Conservation (phyloP, 345 rosid genomes). For the Psidium guajava region DNA sequence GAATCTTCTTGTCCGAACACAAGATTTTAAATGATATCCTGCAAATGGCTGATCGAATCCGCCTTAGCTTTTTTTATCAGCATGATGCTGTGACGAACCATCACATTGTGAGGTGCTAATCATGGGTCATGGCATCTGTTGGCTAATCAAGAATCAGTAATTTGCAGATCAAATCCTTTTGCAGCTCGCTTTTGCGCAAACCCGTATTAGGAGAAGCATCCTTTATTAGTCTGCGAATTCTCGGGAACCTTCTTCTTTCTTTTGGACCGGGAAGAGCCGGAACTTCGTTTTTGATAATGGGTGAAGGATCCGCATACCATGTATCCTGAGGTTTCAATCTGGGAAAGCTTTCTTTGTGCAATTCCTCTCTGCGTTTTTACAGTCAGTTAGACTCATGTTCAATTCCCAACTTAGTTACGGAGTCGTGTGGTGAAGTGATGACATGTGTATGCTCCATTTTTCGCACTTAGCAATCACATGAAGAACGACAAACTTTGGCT, state of each 20-base stretch:
- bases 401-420: background rate
- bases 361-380: background rate
- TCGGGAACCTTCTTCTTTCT: background rate
- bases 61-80: background rate
- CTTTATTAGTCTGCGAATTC: background rate
- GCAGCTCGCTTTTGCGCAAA: background rate
- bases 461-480: background rate
- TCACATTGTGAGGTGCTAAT: background rate
- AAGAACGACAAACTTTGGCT: background rate
- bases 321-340: background rate
- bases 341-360: background rate
- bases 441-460: background rate
- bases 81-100: background rate
- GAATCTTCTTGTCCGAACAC: background rate
- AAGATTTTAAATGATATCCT: background rate
- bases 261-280: background rate
- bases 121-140: background rate
- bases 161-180: background rate
- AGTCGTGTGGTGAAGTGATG: background rate
- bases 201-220: background rate
- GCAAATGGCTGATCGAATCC: background rate
- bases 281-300: background rate
- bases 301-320: background rate
- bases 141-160: background rate
- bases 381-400: background rate